phyloP scores from a whole-genome alignment of 139 green algal genomes.

The Axilococcus clingmanii region DNA sequence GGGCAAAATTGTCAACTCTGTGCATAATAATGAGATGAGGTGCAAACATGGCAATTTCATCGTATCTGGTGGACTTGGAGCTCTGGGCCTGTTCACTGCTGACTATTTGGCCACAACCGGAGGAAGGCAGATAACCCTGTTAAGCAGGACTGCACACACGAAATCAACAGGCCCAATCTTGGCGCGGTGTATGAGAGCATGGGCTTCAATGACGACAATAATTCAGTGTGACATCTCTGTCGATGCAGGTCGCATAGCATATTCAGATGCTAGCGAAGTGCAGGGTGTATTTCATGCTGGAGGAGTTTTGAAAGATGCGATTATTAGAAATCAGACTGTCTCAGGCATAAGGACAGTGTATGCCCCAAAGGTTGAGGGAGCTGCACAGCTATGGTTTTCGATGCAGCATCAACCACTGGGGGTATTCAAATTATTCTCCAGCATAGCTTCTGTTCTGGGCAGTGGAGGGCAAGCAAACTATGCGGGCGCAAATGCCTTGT shows the following conservation, averaged over 20 bases:
- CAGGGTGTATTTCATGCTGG: slow-evolving; percentile 30
- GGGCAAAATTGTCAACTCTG: slow-evolving; percentile 64
- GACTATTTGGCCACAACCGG: slow-evolving; percentile 1
- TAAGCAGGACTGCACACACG: background rate
- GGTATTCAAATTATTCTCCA: slow-evolving; percentile 24
- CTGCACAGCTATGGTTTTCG: background rate
- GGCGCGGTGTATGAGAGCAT: background rate
- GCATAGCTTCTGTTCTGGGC: slow-evolving; percentile 27
- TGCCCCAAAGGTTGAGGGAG: slow-evolving; percentile 23
- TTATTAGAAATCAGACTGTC: slow-evolving; percentile 14
- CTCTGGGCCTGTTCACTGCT: slow-evolving; percentile 33
- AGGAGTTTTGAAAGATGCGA: slow-evolving; percentile 25
- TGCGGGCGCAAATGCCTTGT: slow-evolving; percentile 24
- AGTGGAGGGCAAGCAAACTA: slow-evolving; percentile 41
- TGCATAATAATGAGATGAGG: background rate
- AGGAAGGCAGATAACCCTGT: background rate
- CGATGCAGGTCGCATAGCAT: background rate
- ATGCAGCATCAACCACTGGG: slow-evolving; percentile 1
- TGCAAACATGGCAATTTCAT: slow-evolving; percentile 15
- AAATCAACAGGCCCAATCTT: background rate
- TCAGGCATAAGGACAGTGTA: slow-evolving; percentile 5
- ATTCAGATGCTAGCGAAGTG: background rate
- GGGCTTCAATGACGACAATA: background rate
- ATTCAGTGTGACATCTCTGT: background rate
- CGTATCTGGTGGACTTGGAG: slow-evolving; percentile 54